Evolutionary conservation across 2,329 filamentous ascomycete genomes (phyloP).

Genomic region (Ophidiomyces ophidiicola): DNA sequence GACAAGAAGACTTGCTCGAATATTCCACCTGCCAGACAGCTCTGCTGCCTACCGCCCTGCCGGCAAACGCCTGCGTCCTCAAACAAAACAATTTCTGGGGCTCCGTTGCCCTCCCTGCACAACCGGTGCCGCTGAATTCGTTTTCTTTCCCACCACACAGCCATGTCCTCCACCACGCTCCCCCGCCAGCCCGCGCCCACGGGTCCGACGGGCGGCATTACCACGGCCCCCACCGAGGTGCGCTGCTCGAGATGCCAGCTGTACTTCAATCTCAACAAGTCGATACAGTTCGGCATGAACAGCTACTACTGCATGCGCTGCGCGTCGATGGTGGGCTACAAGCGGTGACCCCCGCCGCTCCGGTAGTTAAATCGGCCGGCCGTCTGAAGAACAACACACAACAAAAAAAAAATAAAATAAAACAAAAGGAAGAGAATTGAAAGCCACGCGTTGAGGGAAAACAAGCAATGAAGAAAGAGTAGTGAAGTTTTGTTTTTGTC

Average conservation of each 20-base stretch:
- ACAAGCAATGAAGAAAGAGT: no score
- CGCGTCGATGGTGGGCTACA: conserved; percentile 35
- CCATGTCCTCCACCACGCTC: conserved; percentile 27
- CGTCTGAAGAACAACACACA: not conserved
- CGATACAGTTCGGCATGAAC: conserved; percentile 38
- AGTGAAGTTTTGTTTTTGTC: no score
- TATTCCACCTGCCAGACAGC: no score
- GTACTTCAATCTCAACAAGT: conserved; percentile 34
- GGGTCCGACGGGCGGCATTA: conserved; percentile 17
- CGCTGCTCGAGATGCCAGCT: conserved; percentile 39
- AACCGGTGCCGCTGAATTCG: no score
- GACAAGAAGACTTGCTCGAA: no score
- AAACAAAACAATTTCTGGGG: no score
- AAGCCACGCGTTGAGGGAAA: not conserved
- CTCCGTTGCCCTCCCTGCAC: no score
- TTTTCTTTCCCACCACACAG: no score
- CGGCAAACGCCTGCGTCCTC: no score
- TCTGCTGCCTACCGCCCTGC: no score
- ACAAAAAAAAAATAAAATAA: not conserved
- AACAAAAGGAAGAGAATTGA: not conserved
- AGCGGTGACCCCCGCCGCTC: conserved; percentile 28
- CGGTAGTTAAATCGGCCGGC: not conserved
- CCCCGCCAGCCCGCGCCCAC: conserved; percentile 24
- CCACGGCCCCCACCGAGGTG: conserved; percentile 22
- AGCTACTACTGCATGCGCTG: conserved; percentile 39